A percentile compares a stretch with the other conserved stretches of the same genome.
phyloP scores from a whole-genome alignment of 192 early-diverging fungal species.

The Mortierella hygrophila region DNA sequence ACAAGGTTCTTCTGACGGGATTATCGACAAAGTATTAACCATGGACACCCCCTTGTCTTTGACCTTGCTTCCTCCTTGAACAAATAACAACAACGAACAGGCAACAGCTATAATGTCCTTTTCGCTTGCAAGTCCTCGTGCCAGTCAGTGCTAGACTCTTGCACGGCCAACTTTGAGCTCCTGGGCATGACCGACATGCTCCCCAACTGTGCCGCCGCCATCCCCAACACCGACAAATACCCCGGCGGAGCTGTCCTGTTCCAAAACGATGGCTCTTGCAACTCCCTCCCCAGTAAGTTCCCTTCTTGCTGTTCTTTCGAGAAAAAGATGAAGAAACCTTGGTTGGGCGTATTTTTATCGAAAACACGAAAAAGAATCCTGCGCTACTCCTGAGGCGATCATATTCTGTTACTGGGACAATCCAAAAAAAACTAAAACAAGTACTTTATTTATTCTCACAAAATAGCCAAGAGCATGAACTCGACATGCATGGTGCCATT shows the following conservation, averaged over 20 bases:
- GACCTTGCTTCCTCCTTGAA: neutral
- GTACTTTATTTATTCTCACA: neutral
- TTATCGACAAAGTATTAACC: neutral
- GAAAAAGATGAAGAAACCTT: neutral
- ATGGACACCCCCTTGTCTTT: neutral
- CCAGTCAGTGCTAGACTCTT: slow-evolving; percentile 24
- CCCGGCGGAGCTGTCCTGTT: slow-evolving; percentile 18
- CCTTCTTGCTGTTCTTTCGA: neutral
- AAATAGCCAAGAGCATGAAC: slow-evolving; percentile 44
- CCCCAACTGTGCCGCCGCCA: slow-evolving; percentile 33
- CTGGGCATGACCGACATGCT: slow-evolving; percentile 29
- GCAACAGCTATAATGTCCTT: slow-evolving; percentile 44
- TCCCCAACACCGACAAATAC: slow-evolving; percentile 23
- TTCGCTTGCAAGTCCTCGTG: slow-evolving; percentile 58
- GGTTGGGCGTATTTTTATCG: neutral
- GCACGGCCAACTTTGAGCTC: slow-evolving; percentile 26
- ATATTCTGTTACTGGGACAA: neutral
- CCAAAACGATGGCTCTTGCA: slow-evolving; percentile 41
- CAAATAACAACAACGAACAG: neutral
- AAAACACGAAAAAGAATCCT: neutral
- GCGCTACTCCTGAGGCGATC: neutral
- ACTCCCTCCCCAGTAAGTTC: slow-evolving; percentile 36
- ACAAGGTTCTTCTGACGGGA: neutral
- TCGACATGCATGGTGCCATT: slow-evolving; percentile 41
- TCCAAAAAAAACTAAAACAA: neutral